Conservation (phyloP, 345 rosid species). For the Hevea brasiliensis region DNA sequence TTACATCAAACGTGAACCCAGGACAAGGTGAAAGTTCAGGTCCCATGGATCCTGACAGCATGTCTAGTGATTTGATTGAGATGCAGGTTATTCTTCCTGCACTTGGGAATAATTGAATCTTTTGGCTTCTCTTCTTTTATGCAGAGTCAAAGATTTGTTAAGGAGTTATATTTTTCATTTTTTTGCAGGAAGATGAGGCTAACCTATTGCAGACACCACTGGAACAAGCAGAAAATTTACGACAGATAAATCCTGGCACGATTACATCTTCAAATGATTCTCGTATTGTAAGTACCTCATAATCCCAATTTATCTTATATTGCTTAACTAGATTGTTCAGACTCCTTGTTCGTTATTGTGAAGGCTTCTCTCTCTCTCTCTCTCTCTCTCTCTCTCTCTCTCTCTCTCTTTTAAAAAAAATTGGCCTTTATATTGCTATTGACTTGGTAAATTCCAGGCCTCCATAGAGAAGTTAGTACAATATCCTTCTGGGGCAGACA, state of each 20-base stretch:
- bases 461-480: slow-evolving; percentile 28
- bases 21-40: slow-evolving; percentile 53
- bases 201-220: slow-evolving; percentile 30
- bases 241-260: slow-evolving; percentile 28
- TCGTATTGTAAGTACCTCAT: slow-evolving; percentile 26
- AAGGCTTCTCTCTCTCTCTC: too few species aligned
- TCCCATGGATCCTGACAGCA: slow-evolving; percentile 42
- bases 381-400: too few species aligned
- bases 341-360: background rate
- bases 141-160: slow-evolving; percentile 14
- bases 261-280: slow-evolving; percentile 24
- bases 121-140: background rate
- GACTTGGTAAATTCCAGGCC: slow-evolving; percentile 33
- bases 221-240: slow-evolving; percentile 30
- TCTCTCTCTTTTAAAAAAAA: slow-evolving; percentile 1
- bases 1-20: slow-evolving; percentile 45
- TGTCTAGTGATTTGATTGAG: slow-evolving; percentile 40
- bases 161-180: background rate
- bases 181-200: slow-evolving; percentile 38
- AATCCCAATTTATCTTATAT: background rate
- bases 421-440: background rate
- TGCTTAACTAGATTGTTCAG: slow-evolving; percentile 8
- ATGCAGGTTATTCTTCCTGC: slow-evolving; percentile 47
- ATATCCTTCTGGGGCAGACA: slow-evolving; percentile 31
- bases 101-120: background rate